A percentile compares a stretch with the other conserved stretches of the same genome.
phyloP scores from a whole-genome alignment of 2,329 filamentous ascomycete species.

The Leptographium flavum region DNA sequence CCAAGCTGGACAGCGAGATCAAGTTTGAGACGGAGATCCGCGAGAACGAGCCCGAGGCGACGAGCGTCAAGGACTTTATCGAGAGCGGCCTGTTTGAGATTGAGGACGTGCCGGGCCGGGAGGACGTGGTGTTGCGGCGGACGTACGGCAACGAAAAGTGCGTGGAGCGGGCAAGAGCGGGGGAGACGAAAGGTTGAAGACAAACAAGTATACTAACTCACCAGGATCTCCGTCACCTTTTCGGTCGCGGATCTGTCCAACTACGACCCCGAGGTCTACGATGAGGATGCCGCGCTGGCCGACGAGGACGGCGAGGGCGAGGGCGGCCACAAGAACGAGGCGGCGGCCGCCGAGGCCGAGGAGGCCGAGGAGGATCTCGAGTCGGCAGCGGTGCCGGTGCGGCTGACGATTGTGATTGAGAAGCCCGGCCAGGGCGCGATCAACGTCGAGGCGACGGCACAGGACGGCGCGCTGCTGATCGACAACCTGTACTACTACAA shows the following conservation, averaged over 20 bases:
- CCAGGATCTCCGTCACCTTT: slow-evolving; percentile 55
- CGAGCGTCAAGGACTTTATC: slow-evolving; percentile 75
- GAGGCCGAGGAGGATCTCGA: slow-evolving; percentile 41
- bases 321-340: slow-evolving; percentile 33
- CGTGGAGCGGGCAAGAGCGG: not conserved
- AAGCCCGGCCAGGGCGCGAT: slow-evolving; percentile 76
- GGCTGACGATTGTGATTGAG: slow-evolving; percentile 76
- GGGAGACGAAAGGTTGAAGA: not conserved
- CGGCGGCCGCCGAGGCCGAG: slow-evolving; percentile 38
- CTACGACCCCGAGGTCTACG: slow-evolving; percentile 44
- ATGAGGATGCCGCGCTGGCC: slow-evolving; percentile 38
- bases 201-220: not conserved
- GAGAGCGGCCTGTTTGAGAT: slow-evolving; percentile 75
- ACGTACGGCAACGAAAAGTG: slow-evolving; percentile 80
- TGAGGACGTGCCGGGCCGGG: slow-evolving; percentile 66
- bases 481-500: slow-evolving; percentile 85
- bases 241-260: slow-evolving; percentile 70
- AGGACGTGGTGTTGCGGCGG: slow-evolving; percentile 76
- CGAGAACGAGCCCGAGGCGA: slow-evolving; percentile 54
- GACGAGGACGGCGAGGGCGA: slow-evolving; percentile 35
- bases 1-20: slow-evolving; percentile 76
- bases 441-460: slow-evolving; percentile 71
- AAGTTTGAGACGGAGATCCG: slow-evolving; percentile 72
- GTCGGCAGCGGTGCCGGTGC: slow-evolving; percentile 57
- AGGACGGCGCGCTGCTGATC: slow-evolving; percentile 75